Evolutionary conservation across 345 rosid genomes (phyloP).

Genomic region (Pistacia vera): DNA sequence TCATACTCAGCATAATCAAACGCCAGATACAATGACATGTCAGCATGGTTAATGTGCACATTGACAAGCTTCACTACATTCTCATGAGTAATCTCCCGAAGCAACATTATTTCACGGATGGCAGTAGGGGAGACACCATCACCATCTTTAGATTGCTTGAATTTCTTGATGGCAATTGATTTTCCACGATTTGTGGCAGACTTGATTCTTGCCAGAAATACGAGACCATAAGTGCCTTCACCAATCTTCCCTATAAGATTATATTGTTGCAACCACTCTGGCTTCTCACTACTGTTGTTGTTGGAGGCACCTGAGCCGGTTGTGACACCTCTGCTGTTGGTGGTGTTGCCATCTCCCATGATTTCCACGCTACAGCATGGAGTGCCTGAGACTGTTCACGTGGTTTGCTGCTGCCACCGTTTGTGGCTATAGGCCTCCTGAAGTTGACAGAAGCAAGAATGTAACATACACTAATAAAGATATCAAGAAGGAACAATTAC

Average conservation of each 20-base stretch:
- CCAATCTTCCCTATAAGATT: slow-evolving; percentile 98
- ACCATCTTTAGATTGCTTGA: slow-evolving; percentile 98
- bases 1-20: slow-evolving; percentile 96
- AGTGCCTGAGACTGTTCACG: neutral
- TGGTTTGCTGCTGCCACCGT: slow-evolving; percentile 14
- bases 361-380: slow-evolving; percentile 16
- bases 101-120: slow-evolving; percentile 98
- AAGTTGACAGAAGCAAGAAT: slow-evolving; percentile 41
- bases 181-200: slow-evolving; percentile 75
- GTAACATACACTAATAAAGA: slow-evolving; percentile 42
- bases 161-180: slow-evolving; percentile 95
- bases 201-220: slow-evolving; percentile 88
- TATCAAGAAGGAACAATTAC: slow-evolving; percentile 41
- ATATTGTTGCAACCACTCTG: slow-evolving; percentile 98
- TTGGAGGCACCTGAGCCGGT: slow-evolving; percentile 34
- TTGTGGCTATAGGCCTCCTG: slow-evolving; percentile 41
- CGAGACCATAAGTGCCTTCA: slow-evolving; percentile 99
- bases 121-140: slow-evolving; percentile 99
- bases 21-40: slow-evolving; percentile 96
- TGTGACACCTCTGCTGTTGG: slow-evolving; percentile 31
- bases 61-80: slow-evolving; percentile 97
- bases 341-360: slow-evolving; percentile 61
- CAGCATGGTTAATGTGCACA: slow-evolving; percentile 92
- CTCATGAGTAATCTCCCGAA: slow-evolving; percentile 91
- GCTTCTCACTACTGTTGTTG: slow-evolving; percentile 52